Percentiles rank a stretch among this genome's conserved stretches.
phyloP scores from a whole-genome alignment of 441 rosid species.

The Brassica balearica region DNA sequence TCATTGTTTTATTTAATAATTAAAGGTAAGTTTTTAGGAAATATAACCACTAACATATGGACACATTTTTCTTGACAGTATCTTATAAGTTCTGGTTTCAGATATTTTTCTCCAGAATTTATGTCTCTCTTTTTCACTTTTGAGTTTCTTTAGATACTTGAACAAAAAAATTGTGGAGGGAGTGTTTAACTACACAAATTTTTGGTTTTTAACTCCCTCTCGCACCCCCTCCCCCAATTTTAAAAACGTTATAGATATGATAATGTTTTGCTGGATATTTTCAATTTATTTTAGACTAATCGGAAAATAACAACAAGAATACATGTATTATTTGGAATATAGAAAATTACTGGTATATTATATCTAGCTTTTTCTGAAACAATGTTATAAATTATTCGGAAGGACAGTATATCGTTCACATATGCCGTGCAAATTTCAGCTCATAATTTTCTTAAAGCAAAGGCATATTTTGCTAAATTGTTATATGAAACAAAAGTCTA shows the following conservation, averaged over 20 bases:
- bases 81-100: not conserved
- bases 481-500: slow-evolving; percentile 9
- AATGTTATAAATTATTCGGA: not conserved
- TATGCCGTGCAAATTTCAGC: not conserved
- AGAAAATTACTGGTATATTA: not conserved
- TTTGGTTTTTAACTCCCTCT: not conserved
- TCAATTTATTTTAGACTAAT: not conserved
- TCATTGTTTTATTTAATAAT: no score
- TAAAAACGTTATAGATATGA: not conserved
- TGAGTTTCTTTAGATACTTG: not conserved
- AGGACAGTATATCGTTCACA: not conserved
- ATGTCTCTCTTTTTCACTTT: not conserved
- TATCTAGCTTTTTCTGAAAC: not conserved
- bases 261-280: not conserved
- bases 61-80: not conserved
- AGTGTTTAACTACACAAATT: not conserved
- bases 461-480: not conserved
- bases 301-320: not conserved
- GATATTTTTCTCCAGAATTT: not conserved
- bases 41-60: not conserved
- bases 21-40: no score
- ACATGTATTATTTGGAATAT: not conserved
- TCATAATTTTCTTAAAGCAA: not conserved
- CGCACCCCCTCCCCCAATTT: not conserved
- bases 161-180: not conserved